These are phyloP conservation scores for Penicillium sp. DNA, from an alignment of 2,329 filamentous ascomycete species.

Conservation along the genomic window DNA sequence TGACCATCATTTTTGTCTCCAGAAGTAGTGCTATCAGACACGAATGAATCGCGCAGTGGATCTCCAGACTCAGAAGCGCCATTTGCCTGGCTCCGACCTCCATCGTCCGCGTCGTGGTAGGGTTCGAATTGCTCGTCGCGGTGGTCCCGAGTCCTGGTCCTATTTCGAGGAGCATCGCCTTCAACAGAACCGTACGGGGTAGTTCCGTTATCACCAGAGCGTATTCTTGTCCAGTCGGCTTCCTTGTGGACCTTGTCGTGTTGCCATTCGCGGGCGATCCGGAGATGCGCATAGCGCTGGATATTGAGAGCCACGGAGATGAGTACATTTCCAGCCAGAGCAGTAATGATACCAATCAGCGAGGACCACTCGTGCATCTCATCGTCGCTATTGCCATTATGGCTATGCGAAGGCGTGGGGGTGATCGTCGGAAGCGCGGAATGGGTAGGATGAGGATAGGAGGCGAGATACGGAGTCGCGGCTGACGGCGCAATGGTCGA, in stretches of 20 bases:
- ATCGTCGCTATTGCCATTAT: constrained; percentile 19
- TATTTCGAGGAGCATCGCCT: constrained; percentile 7
- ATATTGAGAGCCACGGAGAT: constrained; percentile 96
- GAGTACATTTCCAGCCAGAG: constrained; percentile 85
- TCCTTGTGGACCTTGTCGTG: constrained; percentile 53
- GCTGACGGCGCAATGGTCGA: constrained; percentile 22
- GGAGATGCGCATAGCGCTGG: constrained; percentile 89
- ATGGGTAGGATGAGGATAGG: constrained; percentile 15
- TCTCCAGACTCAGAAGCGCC: constrained; percentile 35
- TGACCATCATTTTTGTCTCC: constrained; percentile 35
- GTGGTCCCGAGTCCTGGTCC: constrained; percentile 12
- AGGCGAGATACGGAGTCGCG: constrained; percentile 10
- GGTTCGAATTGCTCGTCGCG: constrained; percentile 13
- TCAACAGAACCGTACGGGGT: constrained; percentile 44
- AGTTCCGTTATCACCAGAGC: constrained; percentile 11
- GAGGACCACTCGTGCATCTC: constrained; percentile 64
- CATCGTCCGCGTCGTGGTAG: constrained; percentile 33
- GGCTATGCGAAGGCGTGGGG: constrained; percentile 14
- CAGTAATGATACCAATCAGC: constrained; percentile 87
- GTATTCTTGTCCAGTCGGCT: constrained; percentile 48
- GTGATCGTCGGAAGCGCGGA: constrained; percentile 11
- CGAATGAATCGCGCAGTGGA: constrained; percentile 29
- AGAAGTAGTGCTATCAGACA: constrained; percentile 39
- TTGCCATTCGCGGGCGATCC: constrained; percentile 65
- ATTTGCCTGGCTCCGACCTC: constrained; percentile 16